A percentile compares a stretch with the other conserved stretches of the same genome.
phyloP scores from a whole-genome alignment of 2,329 filamentous ascomycete species.

The Ophiostoma pallidulum region DNA sequence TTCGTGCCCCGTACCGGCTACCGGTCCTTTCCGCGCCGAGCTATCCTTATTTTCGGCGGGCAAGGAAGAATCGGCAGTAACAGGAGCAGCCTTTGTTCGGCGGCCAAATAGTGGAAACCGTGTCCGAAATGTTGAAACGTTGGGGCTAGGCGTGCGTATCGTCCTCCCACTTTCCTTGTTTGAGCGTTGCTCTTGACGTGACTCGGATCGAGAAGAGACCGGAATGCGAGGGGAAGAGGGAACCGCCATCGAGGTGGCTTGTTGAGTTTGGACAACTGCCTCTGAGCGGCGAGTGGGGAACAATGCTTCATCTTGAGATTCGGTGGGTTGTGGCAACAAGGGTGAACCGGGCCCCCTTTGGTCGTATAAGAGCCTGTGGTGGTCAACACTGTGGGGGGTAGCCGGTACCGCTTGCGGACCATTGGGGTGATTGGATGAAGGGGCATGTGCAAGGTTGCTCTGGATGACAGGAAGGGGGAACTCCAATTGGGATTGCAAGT shows the following conservation, averaged over 20 bases:
- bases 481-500: constrained; percentile 47
- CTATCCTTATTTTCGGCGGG: constrained; percentile 48
- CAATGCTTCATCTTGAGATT: constrained; percentile 16
- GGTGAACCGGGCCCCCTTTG: constrained; percentile 26
- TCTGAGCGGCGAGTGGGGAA: background rate
- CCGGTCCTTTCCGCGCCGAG: constrained; percentile 61
- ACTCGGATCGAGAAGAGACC: constrained; percentile 15
- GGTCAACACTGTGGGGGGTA: constrained; percentile 15
- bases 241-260: background rate
- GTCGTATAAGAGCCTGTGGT: constrained; percentile 11
- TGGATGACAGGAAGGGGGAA: constrained; percentile 48
- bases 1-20: constrained; percentile 90
- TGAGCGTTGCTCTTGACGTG: background rate
- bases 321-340: constrained; percentile 24
- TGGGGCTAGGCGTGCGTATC: constrained; percentile 44
- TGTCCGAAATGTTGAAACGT: constrained; percentile 46
- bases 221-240: constrained; percentile 1
- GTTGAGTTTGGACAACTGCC: background rate
- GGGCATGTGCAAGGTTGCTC: constrained; percentile 47
- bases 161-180: constrained; percentile 8
- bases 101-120: constrained; percentile 73
- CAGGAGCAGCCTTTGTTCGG: constrained; percentile 54
- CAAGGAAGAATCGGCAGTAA: constrained; percentile 35
- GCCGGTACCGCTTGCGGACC: constrained; percentile 20
- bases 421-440: constrained; percentile 40